Conservation (phyloP, 805 yeast genomes). For the Saturnispora quitensis region DNA sequence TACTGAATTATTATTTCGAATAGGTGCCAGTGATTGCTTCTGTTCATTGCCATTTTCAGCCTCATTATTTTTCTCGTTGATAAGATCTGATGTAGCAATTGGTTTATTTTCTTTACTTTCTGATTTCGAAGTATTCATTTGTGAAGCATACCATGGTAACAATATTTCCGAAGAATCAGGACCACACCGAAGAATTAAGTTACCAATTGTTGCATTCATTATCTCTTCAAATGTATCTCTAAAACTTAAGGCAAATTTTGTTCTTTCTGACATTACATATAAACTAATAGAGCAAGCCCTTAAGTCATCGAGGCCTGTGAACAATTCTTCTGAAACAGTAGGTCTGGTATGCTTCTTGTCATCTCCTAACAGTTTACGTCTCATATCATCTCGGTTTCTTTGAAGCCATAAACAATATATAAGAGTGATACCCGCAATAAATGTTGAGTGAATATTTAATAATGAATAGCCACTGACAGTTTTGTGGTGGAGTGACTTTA, state of each 20-base stretch:
- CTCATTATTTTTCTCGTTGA: neutral
- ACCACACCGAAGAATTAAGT: constrained; percentile 53
- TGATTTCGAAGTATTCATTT: neutral
- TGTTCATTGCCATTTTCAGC: neutral
- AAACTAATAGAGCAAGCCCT: constrained; percentile 57
- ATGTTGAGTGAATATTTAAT: constrained; percentile 56
- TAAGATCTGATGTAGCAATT: neutral
- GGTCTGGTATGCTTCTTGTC: constrained; percentile 54
- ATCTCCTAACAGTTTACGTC: constrained; percentile 46
- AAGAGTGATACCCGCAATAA: constrained; percentile 60
- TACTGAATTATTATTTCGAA: neutral
- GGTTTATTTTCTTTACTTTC: neutral
- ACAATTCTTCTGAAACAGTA: constrained; percentile 41
- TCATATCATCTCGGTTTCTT: constrained; percentile 50
- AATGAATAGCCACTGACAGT: constrained; percentile 57
- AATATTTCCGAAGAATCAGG: constrained; percentile 51
- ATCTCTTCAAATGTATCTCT: constrained; percentile 62
- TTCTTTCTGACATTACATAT: constrained; percentile 59
- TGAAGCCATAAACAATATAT: constrained; percentile 61
- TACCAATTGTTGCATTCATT: constrained; percentile 55
- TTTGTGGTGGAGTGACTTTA: constrained; percentile 53
- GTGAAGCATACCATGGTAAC: constrained; percentile 22
- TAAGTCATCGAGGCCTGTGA: constrained; percentile 52
- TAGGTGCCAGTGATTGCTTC: neutral
- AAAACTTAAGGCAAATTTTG: constrained; percentile 50